phyloP scores from a whole-genome alignment of 2,329 filamentous ascomycete species.

The Pleochaeta shiraiana region DNA sequence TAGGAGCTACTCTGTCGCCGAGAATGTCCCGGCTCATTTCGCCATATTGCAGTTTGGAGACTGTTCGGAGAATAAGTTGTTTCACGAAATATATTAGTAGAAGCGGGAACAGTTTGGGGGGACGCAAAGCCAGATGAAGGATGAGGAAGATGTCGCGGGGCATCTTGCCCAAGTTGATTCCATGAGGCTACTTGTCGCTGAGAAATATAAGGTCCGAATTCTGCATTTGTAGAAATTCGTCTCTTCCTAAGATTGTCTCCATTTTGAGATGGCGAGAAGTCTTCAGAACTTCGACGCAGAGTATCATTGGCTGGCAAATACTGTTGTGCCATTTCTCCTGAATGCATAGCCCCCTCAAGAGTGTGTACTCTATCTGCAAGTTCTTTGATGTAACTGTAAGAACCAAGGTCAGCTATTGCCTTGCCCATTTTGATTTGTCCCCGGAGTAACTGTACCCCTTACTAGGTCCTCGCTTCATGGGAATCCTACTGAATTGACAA shows the following conservation, averaged over 20 bases:
- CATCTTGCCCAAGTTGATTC: constrained; percentile 11
- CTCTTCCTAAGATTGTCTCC: constrained; percentile 23
- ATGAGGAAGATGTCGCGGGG: constrained; percentile 10
- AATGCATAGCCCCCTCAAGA: constrained; percentile 36
- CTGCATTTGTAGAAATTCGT: constrained; percentile 26
- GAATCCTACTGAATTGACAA: constrained; percentile 71
- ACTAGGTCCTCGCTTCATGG: constrained; percentile 71
- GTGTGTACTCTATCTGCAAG: constrained; percentile 65
- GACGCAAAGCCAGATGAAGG: constrained; percentile 7
- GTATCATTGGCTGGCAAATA: constrained; percentile 20
- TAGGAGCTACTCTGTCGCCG: constrained; percentile 12
- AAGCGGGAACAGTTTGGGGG: constrained; percentile 7
- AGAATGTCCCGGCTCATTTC: constrained; percentile 14
- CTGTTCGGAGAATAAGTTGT: constrained; percentile 17
- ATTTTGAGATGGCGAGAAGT: constrained; percentile 29
- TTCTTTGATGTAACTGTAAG: constrained; percentile 67
- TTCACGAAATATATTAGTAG: constrained; percentile 11
- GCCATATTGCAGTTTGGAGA: constrained; percentile 16
- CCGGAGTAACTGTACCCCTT: constrained; percentile 41
- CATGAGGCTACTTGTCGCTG: constrained; percentile 12
- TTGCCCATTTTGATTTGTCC: not conserved
- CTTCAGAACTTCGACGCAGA: constrained; percentile 23
- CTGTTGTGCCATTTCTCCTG: constrained; percentile 31
- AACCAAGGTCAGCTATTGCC: constrained; percentile 5
- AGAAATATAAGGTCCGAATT: constrained; percentile 22